A percentile compares a stretch with the other conserved stretches of the same genome.
Evolutionary conservation across 2,329 filamentous ascomycete species (phyloP).

Genomic region (Calonectria pauciramosa): DNA sequence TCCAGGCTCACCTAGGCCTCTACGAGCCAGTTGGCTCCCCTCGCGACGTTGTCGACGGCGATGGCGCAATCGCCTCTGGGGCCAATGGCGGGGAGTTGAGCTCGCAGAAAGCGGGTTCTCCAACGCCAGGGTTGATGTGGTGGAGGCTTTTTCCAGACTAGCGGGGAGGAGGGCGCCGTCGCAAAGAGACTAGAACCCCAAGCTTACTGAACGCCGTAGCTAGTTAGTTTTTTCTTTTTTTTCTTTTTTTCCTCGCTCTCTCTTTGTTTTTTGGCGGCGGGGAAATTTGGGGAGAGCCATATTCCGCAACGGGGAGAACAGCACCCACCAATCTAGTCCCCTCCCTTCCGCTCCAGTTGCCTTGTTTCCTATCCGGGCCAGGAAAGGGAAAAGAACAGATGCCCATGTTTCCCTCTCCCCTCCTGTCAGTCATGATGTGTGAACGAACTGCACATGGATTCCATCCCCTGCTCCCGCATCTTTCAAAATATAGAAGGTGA

Average conservation of each 20-base stretch:
- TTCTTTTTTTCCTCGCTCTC: not conserved
- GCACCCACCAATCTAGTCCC: not conserved
- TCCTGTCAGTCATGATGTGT: not conserved
- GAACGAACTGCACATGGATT: not conserved
- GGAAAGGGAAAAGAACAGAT: not conserved
- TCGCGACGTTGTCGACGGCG: slow-evolving; percentile 39
- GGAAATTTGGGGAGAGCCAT: not conserved
- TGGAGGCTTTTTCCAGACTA: slow-evolving; percentile 21
- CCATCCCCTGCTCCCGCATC: not conserved
- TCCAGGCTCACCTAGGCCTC: not conserved
- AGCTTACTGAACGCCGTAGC: not conserved
- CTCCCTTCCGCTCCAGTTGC: not conserved
- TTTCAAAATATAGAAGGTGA: slow-evolving; percentile 10
- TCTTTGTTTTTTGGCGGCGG: not conserved
- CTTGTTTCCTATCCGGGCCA: not conserved
- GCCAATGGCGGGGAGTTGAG: slow-evolving; percentile 29
- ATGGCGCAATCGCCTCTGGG: slow-evolving; percentile 42
- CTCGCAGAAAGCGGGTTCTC: slow-evolving; percentile 25
- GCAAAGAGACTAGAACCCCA: not conserved
- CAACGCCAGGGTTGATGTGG: slow-evolving; percentile 3
- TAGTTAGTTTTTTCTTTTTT: not conserved
- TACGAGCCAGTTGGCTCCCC: slow-evolving; percentile 24
- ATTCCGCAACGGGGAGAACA: not conserved
- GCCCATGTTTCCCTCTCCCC: not conserved
- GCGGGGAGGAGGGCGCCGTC: slow-evolving; percentile 18